Base-by-base conservation (phyloP, 2,329 filamentous ascomycete genomes). In the Fusarium zealandicum region DNA sequence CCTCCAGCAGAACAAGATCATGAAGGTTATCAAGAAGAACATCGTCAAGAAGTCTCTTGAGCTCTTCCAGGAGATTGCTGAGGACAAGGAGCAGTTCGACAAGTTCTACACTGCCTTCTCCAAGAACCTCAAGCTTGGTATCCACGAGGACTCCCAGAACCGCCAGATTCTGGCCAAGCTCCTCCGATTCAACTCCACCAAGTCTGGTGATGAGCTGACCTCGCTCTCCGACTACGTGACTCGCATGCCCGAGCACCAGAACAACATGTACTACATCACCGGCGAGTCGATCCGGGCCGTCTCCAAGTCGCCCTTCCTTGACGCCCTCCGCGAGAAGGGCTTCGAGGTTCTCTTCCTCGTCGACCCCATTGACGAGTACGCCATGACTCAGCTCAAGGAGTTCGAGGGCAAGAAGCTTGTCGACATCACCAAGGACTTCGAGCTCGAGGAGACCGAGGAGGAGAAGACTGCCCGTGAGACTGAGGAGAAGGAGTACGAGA, bases 21-120 rank as follows among this genome's bases (percentile, higher is more conserved):
- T 98, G 95, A 98, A 98, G 90, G 95, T 98, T 79, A 98, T 98
- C 87, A 96, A 96, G 89, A 99, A 99, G 92, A 99, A 99, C 89
- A 96, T 99, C 67, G 93, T 99, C 86, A 99, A 98, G 93, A 99
- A 99, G 91, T 91, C 92, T 66, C 92, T 99, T 67, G 95, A 99
- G 86, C 92, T 99, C 78, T 99, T 99, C 90, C 87, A 88, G 73
- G 95, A 99, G 85, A 99, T 99, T 65, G 89, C 95, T 55, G 95
- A 99, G 86, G 95, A 99, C 82, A 96, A 96, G 82, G 95, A 99
- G 88, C 91, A 97, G 80, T 99, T 99, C 78, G 95, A 99, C 88
- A 99, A 99, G 89, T 99, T 99, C 89, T 99, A 99, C 89, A 83
- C 83, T 74, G 95, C 95, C 72, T 99, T 99, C 87, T 90, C 89